Evolutionary conservation across 2,329 filamentous ascomycete genomes (phyloP).

Genomic region (Tolypocladium nubicola): DNA sequence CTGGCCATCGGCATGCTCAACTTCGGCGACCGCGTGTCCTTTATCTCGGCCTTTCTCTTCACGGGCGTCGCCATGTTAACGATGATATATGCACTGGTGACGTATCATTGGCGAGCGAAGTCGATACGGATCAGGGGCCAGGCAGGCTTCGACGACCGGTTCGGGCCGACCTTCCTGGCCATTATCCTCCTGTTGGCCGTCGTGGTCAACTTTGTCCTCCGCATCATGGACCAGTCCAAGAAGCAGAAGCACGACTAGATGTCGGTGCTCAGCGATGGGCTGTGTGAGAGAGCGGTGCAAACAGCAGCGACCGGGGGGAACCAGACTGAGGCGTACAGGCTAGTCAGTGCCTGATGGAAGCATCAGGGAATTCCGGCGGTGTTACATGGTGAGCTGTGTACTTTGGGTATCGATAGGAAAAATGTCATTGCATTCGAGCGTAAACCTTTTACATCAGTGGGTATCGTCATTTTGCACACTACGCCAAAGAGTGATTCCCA

Average conservation of each 20-base stretch:
- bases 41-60: conserved; percentile 89
- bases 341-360: neutral
- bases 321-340: no score
- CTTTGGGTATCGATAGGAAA: neutral
- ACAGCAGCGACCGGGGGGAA: neutral
- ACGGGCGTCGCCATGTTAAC: conserved; percentile 88
- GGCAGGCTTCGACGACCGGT: conserved; percentile 91
- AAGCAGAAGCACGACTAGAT: conserved; percentile 20
- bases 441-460: neutral
- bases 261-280: neutral
- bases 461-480: neutral
- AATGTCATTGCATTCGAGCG: neutral
- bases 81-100: conserved; percentile 90
- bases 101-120: conserved; percentile 94
- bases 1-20: conserved; percentile 95
- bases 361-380: neutral
- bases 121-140: conserved; percentile 86
- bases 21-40: conserved; percentile 89
- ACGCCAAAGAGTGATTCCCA: neutral
- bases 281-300: neutral
- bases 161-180: conserved; percentile 84
- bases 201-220: conserved; percentile 89
- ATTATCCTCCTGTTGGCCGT: conserved; percentile 79
- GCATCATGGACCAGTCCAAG: conserved; percentile 41
- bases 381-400: neutral